Percentiles rank a stretch among this genome's conserved stretches.
These are phyloP conservation scores for Carnegiea gigantea DNA, from an alignment of 179 eudicot species.

Conservation along the genomic window DNA sequence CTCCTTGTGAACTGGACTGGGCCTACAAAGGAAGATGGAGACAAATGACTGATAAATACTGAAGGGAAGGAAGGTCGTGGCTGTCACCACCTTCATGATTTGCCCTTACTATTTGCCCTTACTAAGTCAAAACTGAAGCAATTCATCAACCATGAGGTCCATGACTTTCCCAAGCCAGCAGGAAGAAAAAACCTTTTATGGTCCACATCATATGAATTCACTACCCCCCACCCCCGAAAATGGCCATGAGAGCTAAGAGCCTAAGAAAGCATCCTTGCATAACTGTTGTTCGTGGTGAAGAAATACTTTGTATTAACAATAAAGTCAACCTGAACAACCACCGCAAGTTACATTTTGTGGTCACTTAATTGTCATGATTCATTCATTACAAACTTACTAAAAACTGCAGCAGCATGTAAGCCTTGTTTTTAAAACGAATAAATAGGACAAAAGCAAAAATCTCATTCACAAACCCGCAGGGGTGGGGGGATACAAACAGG, in stretches of 20 bases:
- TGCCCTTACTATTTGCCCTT: no score
- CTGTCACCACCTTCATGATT: not conserved
- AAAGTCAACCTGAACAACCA: not conserved
- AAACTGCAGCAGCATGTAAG: not conserved
- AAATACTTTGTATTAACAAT: not conserved
- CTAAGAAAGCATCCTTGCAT: not conserved
- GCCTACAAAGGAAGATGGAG: not conserved
- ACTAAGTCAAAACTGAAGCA: not conserved
- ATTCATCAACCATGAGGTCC: not conserved
- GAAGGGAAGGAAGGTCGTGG: not conserved
- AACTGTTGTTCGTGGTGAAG: not conserved
- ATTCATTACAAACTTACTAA: not conserved
- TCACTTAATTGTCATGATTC: no score
- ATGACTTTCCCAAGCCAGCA: not conserved
- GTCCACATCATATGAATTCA: no score
- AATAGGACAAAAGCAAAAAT: not conserved
- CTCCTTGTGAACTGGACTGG: not conserved
- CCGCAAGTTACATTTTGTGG: not conserved
- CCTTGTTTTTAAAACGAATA: not conserved
- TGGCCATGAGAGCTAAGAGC: not conserved
- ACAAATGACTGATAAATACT: not conserved
- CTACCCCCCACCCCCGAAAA: no score
- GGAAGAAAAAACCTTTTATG: not conserved
- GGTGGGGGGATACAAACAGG: not conserved
- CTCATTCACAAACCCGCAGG: not conserved